A percentile compares a stretch with the other conserved stretches of the same genome.
These are phyloP conservation scores for Pseudomassariella vexata DNA, from an alignment of 2,329 filamentous ascomycete genomes.

Conservation along the genomic window DNA sequence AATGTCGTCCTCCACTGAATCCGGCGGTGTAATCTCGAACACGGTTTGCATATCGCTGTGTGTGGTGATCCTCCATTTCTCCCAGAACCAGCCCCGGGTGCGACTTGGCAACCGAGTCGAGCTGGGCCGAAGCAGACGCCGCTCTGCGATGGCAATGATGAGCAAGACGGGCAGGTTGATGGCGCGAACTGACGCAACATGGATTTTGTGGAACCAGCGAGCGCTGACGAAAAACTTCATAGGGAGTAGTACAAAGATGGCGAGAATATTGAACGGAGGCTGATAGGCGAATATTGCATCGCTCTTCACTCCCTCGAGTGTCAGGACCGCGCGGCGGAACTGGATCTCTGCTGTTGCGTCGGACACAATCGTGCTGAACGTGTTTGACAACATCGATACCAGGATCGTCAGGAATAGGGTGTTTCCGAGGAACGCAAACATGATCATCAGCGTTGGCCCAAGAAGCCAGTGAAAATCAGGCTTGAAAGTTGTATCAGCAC, in stretches of 20 bases:
- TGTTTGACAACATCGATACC: constrained; percentile 81
- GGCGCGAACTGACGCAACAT: constrained; percentile 68
- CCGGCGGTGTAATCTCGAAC: constrained; percentile 65
- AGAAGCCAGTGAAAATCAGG: constrained; percentile 73
- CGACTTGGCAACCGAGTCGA: constrained; percentile 7
- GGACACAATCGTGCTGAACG: constrained; percentile 70
- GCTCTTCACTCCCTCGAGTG: constrained; percentile 79
- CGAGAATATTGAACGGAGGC: constrained; percentile 78
- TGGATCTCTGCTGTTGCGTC: constrained; percentile 81
- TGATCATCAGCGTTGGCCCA: constrained; percentile 73
- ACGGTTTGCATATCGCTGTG: constrained; percentile 69
- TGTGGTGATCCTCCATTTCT: constrained; percentile 61
- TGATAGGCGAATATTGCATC: constrained; percentile 80
- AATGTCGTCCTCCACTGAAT: constrained; percentile 51
- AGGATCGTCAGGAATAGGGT: constrained; percentile 85
- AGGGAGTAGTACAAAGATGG: constrained; percentile 67
- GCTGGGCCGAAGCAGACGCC: constrained; percentile 57
- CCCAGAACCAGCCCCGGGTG: constrained; percentile 51
- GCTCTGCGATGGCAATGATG: constrained; percentile 64
- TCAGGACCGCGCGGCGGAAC: constrained; percentile 74
- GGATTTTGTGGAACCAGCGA: constrained; percentile 87
- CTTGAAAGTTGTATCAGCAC: constrained; percentile 23
- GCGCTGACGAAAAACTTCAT: constrained; percentile 73
- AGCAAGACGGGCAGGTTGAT: constrained; percentile 73
- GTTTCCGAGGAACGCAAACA: constrained; percentile 81